Evolutionary conservation across 352 stramenopile species (phyloP).

Genomic region (Albugo candida): DNA sequence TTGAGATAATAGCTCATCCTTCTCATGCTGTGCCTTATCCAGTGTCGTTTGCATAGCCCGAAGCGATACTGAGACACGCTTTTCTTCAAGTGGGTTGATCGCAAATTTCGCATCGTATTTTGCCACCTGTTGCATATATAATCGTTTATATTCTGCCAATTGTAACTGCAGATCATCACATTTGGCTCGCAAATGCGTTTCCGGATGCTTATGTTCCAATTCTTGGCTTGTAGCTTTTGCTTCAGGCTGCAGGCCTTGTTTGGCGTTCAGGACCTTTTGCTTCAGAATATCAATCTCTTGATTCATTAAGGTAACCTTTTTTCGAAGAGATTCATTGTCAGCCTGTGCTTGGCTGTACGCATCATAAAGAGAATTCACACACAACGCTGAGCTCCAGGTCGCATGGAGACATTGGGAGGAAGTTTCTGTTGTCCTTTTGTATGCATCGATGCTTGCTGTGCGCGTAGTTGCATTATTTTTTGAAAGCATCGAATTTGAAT

Average conservation of each 20-base stretch:
- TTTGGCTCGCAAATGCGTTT: constrained; percentile 2
- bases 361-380: constrained; percentile 57
- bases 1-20: constrained; percentile 16
- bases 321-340: constrained; percentile 23
- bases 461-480: too few species aligned
- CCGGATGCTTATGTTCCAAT: constrained; percentile 17
- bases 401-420: background rate
- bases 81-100: constrained; percentile 28
- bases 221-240: constrained; percentile 4
- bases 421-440: too few species aligned
- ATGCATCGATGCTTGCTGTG: too few species aligned
- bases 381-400: constrained; percentile 56
- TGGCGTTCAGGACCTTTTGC: constrained; percentile 15
- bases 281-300: constrained; percentile 12
- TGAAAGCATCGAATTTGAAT: too few species aligned
- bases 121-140: constrained; percentile 16
- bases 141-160: constrained; percentile 11
- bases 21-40: constrained; percentile 61
- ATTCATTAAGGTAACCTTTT: constrained; percentile 11
- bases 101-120: constrained; percentile 35
- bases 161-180: background rate
- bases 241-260: constrained; percentile 7
- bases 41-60: constrained; percentile 38
- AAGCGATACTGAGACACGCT: constrained; percentile 20
- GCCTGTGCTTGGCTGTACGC: constrained; percentile 41